Evolutionary conservation across 2,329 filamentous ascomycete species (phyloP).

Genomic region (Cladosporium sp.): DNA sequence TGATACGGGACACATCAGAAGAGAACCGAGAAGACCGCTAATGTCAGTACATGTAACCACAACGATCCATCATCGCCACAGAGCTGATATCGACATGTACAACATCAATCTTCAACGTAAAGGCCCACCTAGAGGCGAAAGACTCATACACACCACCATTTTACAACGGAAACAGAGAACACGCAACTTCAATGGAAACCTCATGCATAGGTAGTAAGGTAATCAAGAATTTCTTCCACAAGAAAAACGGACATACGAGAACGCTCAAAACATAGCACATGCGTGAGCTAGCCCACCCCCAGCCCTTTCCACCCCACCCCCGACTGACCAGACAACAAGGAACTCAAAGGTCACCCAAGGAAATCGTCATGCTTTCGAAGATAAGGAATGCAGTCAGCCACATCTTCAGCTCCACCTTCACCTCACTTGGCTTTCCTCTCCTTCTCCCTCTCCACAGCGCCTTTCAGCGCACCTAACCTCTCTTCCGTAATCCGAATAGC

Average conservation of each 20-base stretch:
- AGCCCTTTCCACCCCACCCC: not conserved
- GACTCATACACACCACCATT: not conserved
- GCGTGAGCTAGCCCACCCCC: not conserved
- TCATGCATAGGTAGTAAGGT: not conserved
- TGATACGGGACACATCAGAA: no score
- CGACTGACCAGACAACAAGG: not conserved
- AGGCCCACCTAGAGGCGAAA: not conserved
- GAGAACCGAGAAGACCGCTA: no score
- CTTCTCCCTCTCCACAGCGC: constrained; percentile 64
- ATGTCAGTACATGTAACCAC: no score
- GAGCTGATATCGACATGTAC: not conserved
- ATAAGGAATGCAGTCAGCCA: not conserved
- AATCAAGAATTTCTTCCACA: not conserved
- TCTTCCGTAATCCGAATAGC: constrained; percentile 86
- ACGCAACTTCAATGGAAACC: not conserved
- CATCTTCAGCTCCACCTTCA: not conserved
- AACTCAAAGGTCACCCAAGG: not conserved
- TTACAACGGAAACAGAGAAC: not conserved
- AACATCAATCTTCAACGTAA: not conserved
- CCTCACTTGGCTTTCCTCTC: constrained; percentile 19
- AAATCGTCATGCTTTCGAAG: not conserved
- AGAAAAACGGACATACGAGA: constrained; percentile 12
- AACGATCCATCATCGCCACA: not conserved
- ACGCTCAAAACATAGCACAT: constrained; percentile 12
- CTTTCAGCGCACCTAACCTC: constrained; percentile 73